phyloP scores from a whole-genome alignment of 2,329 filamentous ascomycete species.

The Neofusicoccum kwambonambiense region DNA sequence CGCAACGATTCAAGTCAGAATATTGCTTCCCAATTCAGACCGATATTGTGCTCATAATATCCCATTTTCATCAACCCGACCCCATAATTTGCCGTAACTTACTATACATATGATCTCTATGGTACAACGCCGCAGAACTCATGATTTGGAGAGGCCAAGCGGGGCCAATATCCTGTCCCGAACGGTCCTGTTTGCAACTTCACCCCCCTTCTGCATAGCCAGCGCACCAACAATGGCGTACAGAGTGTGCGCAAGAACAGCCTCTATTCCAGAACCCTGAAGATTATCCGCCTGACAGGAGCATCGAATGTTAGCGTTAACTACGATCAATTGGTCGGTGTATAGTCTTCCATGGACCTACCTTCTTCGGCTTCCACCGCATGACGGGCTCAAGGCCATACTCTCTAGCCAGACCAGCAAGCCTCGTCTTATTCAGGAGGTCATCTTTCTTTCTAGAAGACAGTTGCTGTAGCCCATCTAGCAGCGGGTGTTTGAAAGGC shows the following conservation, averaged over 20 bases:
- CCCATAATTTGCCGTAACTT: neutral
- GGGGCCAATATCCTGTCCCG: slow-evolving; percentile 71
- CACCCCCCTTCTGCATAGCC: slow-evolving; percentile 81
- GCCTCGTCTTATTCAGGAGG: slow-evolving; percentile 62
- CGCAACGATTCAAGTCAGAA: neutral
- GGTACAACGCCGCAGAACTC: neutral
- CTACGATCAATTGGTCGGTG: neutral
- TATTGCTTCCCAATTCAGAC: neutral
- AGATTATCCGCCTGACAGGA: slow-evolving; percentile 62
- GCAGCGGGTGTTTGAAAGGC: slow-evolving; percentile 68
- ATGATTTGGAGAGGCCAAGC: slow-evolving; percentile 23
- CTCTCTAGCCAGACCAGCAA: slow-evolving; percentile 66
- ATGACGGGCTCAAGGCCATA: slow-evolving; percentile 74
- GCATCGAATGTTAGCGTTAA: neutral
- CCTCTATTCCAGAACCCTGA: slow-evolving; percentile 67
- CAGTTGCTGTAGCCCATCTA: slow-evolving; percentile 74
- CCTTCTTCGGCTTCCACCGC: slow-evolving; percentile 84
- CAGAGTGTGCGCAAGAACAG: slow-evolving; percentile 73
- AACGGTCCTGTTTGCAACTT: slow-evolving; percentile 71
- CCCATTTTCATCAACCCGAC: neutral
- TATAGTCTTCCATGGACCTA: slow-evolving; percentile 44
- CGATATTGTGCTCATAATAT: neutral
- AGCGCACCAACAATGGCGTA: slow-evolving; percentile 87
- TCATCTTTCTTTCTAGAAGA: slow-evolving; percentile 58
- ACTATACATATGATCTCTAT: slow-evolving; percentile 1